Conservation (phyloP, 176 grass and related monocot species). For the Triticum urartu region DNA sequence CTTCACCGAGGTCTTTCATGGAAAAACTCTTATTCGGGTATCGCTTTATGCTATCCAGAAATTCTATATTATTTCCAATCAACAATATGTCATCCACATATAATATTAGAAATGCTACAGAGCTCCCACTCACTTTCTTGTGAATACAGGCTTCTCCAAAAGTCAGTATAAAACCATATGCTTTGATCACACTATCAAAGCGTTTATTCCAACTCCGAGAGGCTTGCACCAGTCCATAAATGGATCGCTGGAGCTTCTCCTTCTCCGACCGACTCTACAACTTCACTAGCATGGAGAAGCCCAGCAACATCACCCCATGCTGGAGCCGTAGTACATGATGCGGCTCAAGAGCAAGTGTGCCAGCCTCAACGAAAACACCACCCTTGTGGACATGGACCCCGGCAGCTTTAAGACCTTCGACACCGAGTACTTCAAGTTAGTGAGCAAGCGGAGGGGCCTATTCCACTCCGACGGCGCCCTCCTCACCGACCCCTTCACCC, state of each 20-base stretch:
- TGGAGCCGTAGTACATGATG: slow-evolving; percentile 48
- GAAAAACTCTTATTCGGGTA: too few species aligned
- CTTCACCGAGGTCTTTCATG: too few species aligned
- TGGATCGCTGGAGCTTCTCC: slow-evolving; percentile 10
- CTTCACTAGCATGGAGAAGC: slow-evolving; percentile 64
- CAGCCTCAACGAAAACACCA: slow-evolving; percentile 59
- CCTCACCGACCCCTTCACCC: slow-evolving; percentile 48
- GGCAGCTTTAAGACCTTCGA: slow-evolving; percentile 90
- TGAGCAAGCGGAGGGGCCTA: slow-evolving; percentile 57
- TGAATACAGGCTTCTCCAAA: too few species aligned
- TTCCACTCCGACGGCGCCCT: slow-evolving; percentile 85
- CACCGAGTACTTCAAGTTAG: slow-evolving; percentile 49
- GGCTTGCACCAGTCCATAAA: too few species aligned
- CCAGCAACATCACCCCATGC: slow-evolving; percentile 46
- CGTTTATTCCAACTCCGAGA: too few species aligned
- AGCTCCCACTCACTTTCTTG: too few species aligned
- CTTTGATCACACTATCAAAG: too few species aligned
- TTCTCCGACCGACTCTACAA: slow-evolving; percentile 74
- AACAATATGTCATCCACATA: too few species aligned
- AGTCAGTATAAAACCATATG: too few species aligned
- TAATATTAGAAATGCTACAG: too few species aligned
- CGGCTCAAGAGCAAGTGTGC: slow-evolving; percentile 41
- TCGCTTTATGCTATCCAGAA: too few species aligned
- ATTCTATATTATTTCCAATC: too few species aligned
- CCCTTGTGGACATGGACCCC: slow-evolving; percentile 81